phyloP scores from a whole-genome alignment of 75 land plant species.

The Picea glauca region DNA sequence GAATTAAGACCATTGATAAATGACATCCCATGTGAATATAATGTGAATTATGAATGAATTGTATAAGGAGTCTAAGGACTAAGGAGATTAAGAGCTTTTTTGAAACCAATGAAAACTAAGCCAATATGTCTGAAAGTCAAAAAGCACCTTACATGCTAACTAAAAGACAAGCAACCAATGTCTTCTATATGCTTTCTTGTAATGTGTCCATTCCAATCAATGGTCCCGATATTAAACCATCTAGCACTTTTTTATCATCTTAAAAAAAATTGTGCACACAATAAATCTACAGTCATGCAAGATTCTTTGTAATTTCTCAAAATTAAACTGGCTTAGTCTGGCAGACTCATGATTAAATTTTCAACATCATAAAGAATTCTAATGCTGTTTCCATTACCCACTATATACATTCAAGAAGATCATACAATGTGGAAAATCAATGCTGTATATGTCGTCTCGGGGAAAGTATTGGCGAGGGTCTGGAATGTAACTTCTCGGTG shows the following conservation, averaged over 20 bases:
- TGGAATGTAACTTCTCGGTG: too few relatives aligned
- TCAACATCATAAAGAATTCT: neutral
- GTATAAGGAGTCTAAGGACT: too few relatives aligned
- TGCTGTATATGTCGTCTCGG: too few relatives aligned
- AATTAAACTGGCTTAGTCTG: neutral
- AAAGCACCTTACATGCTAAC: too few relatives aligned
- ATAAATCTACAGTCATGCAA: neutral
- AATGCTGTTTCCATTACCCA: neutral
- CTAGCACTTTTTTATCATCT: neutral
- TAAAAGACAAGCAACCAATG: too few relatives aligned
- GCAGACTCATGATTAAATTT: neutral
- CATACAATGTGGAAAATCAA: neutral
- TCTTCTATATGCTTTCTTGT: neutral
- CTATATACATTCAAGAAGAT: neutral
- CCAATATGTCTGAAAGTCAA: too few relatives aligned
- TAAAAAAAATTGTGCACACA: neutral
- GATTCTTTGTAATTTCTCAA: neutral
- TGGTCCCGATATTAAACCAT: neutral
- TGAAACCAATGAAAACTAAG: too few relatives aligned
- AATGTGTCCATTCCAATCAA: constrained; percentile 1
- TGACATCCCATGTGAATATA: too few relatives aligned
- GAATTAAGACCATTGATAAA: too few relatives aligned
- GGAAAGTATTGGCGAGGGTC: too few relatives aligned
- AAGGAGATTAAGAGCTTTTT: too few relatives aligned
- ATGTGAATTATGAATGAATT: too few relatives aligned